Percentiles rank a stretch among this genome's conserved stretches.
Evolutionary conservation across 768 basidiomycete species (phyloP).

Genomic region (Russula sp.): DNA sequence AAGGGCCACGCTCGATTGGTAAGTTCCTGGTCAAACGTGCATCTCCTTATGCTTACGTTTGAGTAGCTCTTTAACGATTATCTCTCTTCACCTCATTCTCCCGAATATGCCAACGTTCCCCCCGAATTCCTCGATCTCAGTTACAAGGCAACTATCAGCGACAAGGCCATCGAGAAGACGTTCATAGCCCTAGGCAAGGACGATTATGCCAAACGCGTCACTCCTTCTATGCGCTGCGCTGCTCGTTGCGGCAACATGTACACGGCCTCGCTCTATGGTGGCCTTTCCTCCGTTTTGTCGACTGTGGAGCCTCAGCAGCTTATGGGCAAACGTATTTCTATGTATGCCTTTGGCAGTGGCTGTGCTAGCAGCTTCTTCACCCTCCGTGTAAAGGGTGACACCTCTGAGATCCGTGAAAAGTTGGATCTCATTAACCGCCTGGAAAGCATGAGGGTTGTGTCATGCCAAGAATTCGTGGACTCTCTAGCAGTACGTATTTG

Average conservation of each 20-base stretch:
- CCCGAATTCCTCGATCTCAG: conserved; percentile 62
- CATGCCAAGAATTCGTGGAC: conserved; percentile 87
- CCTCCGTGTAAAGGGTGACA: conserved; percentile 82
- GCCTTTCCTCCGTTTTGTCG: conserved; percentile 81
- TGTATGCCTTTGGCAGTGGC: conserved; percentile 97
- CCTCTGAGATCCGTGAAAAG: conserved; percentile 71
- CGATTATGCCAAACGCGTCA: conserved; percentile 68
- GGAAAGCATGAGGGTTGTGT: conserved; percentile 81
- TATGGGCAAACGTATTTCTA: conserved; percentile 75
- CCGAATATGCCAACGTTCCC: conserved; percentile 66
- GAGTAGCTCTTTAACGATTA: conserved; percentile 77
- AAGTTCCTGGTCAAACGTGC: conserved; percentile 24
- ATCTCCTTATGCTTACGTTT: not conserved
- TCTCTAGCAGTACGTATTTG: conserved; percentile 54
- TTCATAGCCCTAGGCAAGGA: conserved; percentile 78
- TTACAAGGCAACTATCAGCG: conserved; percentile 72
- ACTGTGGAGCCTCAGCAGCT: conserved; percentile 64
- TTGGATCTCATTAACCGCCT: conserved; percentile 76
- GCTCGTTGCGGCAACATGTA: conserved; percentile 97
- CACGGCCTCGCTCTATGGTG: conserved; percentile 93
- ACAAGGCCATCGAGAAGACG: conserved; percentile 93
- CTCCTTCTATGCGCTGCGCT: conserved; percentile 81
- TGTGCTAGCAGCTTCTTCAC: conserved; percentile 95
- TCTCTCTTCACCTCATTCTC: conserved; percentile 61
- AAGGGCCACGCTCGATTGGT: conserved; percentile 90